Evolutionary conservation across 345 rosid genomes (phyloP).

Genomic region (Raphanus raphanistrum): DNA sequence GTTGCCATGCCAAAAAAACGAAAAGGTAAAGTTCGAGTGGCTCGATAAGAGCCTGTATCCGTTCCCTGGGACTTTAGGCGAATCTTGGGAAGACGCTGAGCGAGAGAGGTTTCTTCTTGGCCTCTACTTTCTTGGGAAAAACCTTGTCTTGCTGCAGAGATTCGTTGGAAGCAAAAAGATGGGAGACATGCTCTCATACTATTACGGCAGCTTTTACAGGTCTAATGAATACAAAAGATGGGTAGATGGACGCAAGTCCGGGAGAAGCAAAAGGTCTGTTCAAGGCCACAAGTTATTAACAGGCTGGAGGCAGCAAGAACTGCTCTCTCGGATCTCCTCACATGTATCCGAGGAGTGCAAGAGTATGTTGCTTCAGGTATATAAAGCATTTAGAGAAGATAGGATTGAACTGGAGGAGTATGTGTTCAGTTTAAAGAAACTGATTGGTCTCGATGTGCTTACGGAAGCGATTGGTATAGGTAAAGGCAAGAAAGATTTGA

Average conservation of each 20-base stretch:
- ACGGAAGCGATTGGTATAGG: constrained; percentile 40
- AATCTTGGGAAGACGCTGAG: constrained; percentile 52
- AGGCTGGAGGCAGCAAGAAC: constrained; percentile 71
- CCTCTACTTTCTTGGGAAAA: constrained; percentile 69
- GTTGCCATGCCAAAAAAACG: constrained; percentile 37
- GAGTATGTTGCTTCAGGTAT: constrained; percentile 58
- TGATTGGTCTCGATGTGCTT: constrained; percentile 34
- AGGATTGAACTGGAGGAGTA: constrained; percentile 63
- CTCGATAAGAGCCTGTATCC: constrained; percentile 41
- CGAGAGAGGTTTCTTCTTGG: constrained; percentile 62
- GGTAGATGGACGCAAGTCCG: constrained; percentile 58
- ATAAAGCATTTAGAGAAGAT: constrained; percentile 58
- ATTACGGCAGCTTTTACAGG: constrained; percentile 66
- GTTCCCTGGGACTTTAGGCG: constrained; percentile 56
- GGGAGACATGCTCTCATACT: constrained; percentile 66
- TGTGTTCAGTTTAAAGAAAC: constrained; percentile 57
- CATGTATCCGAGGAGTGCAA: constrained; percentile 52
- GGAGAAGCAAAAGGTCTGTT: constrained; percentile 48
- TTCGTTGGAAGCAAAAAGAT: constrained; percentile 57
- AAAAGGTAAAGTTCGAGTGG: constrained; percentile 38
- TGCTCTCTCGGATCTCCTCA: constrained; percentile 53
- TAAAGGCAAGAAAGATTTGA: constrained; percentile 40
- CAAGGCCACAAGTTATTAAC: constrained; percentile 62
- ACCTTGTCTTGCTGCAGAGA: constrained; percentile 54
- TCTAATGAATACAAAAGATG: constrained; percentile 57